Percentiles rank a stretch among this genome's conserved stretches.
phyloP scores from a whole-genome alignment of 768 basidiomycete species.

The Vararia minispora region DNA sequence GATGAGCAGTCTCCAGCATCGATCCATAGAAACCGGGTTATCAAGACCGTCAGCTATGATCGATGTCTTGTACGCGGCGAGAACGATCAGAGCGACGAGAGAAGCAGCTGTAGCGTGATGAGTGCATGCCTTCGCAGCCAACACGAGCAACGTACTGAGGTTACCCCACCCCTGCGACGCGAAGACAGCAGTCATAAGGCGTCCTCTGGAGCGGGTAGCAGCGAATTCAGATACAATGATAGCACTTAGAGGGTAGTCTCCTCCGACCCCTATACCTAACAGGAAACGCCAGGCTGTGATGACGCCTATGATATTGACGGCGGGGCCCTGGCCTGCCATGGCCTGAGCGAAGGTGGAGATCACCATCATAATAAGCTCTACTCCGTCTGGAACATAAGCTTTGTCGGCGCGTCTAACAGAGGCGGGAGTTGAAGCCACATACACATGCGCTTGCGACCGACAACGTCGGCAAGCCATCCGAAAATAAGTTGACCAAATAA shows the following conservation, averaged over 20 bases:
- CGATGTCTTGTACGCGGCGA: conserved; percentile 54
- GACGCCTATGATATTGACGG: conserved; percentile 29
- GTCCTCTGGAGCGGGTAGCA: conserved; percentile 30
- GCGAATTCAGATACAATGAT: conserved; percentile 39
- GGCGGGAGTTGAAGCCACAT: too few species aligned
- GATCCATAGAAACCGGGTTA: conserved; percentile 47
- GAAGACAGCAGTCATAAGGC: conserved; percentile 41
- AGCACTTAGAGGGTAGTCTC: conserved; percentile 37
- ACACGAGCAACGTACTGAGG: conserved; percentile 18
- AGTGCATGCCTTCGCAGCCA: too few species aligned
- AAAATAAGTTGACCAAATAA: conserved; percentile 68
- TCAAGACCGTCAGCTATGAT: conserved; percentile 35
- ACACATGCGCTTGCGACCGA: conserved; percentile 69
- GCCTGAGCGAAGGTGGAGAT: conserved; percentile 28
- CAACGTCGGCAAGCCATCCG: conserved; percentile 67
- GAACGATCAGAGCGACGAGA: conserved; percentile 52
- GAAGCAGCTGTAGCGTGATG: conserved; percentile 39
- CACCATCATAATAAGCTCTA: conserved; percentile 30
- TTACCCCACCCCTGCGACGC: conserved; percentile 37
- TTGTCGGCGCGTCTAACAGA: too few species aligned
- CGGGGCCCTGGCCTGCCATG: conserved; percentile 25
- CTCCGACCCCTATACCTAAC: conserved; percentile 33
- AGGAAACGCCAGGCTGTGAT: conserved; percentile 36
- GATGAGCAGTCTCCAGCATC: conserved; percentile 41
- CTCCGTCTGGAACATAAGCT: conserved; percentile 37